Conservation (phyloP, 352 stramenopile genomes). For the Globisporangium alternatum region DNA sequence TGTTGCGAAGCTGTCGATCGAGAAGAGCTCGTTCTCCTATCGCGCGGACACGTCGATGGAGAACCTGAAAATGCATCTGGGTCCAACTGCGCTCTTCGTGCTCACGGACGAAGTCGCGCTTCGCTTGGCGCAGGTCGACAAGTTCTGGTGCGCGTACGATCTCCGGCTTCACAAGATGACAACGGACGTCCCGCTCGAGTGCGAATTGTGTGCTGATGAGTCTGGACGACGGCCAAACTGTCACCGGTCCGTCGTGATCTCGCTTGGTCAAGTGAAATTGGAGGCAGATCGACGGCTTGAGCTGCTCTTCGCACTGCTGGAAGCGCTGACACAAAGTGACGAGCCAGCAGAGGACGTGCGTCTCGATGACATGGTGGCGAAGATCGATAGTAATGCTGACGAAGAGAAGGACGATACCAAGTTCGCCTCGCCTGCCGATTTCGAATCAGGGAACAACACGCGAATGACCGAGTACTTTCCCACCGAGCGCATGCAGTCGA, state of each 20-base stretch:
- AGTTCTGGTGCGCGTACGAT: constrained; percentile 77
- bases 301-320: constrained; percentile 77
- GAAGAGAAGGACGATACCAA: constrained; percentile 20
- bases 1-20: constrained; percentile 82
- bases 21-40: constrained; percentile 73
- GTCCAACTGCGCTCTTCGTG: constrained; percentile 78
- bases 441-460: constrained; percentile 22
- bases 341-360: constrained; percentile 20
- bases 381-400: constrained; percentile 28
- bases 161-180: constrained; percentile 48
- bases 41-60: constrained; percentile 59
- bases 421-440: constrained; percentile 15
- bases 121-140: constrained; percentile 79
- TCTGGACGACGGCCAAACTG: constrained; percentile 47
- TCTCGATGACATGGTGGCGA: constrained; percentile 26
- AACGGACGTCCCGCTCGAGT: constrained; percentile 38
- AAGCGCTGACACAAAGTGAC: constrained; percentile 60
- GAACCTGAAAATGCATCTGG: constrained; percentile 66
- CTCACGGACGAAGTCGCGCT: constrained; percentile 86
- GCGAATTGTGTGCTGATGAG: constrained; percentile 65
- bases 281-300: constrained; percentile 80
- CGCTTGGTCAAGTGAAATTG: constrained; percentile 81
- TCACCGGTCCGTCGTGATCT: constrained; percentile 62
- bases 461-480: constrained; percentile 29
- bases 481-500: constrained; percentile 58